These are phyloP conservation scores for Noccaea caerulescens DNA, from an alignment of 345 rosid genomes.

Conservation along the genomic window DNA sequence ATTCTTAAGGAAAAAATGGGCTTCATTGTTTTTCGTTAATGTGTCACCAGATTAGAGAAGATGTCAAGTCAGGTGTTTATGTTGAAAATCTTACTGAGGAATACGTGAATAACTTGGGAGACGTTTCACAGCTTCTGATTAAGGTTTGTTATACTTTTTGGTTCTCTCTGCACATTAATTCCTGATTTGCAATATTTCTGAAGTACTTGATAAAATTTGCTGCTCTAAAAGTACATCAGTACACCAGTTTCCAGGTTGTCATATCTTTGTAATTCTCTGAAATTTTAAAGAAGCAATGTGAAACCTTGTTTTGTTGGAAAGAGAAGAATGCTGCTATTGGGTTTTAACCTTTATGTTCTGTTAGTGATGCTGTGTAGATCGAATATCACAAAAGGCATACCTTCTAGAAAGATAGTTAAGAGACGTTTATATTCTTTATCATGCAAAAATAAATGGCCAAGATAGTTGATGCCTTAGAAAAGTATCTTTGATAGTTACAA, in stretches of 20 bases:
- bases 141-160: constrained; percentile 55
- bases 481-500: not conserved
- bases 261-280: not conserved
- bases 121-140: constrained; percentile 63
- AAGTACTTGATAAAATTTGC: not conserved
- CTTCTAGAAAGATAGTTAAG: not conserved
- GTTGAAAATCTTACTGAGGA: constrained; percentile 80
- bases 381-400: not conserved
- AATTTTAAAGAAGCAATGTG: not conserved
- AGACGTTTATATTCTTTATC: not conserved
- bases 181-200: not conserved
- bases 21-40: constrained; percentile 18
- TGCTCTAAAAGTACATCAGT: constrained; percentile 2
- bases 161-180: not conserved
- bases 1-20: not conserved
- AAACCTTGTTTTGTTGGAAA: not conserved
- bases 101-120: constrained; percentile 68
- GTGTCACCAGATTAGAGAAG: constrained; percentile 77
- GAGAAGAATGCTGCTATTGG: not conserved
- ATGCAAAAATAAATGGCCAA: not conserved
- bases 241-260: constrained; percentile 7
- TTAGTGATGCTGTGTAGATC: constrained; percentile 10
- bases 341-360: not conserved
- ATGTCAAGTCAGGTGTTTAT: constrained; percentile 79
- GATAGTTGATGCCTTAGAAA: not conserved